Base-by-base conservation (phyloP, 257 asterid genomes). In the Plantago major region DNA sequence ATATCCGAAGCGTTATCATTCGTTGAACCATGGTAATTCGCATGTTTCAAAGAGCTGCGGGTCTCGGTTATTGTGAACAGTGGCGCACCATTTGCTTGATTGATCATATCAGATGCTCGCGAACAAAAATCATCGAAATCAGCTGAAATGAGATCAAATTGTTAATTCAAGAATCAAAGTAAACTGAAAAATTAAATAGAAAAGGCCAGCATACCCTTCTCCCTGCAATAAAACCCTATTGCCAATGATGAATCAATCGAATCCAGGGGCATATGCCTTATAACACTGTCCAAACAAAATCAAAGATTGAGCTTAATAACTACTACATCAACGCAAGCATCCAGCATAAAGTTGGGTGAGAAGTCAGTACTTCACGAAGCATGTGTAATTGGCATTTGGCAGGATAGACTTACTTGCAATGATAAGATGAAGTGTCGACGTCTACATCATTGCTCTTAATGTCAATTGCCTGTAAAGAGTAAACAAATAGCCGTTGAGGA, bases 231-330 rank as follows among this genome's bases (percentile, higher is more conserved):
- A 78, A 92, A 78, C 58, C 84, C 90, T n/a, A 83, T 80, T n/a
- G 90, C 90, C 79, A 75, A 72, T 55, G 99, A 93, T 63, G 99
- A 90, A 73, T 93, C 99, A 26, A 93, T 74, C 8, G 96, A 87
- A 44, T 87, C 95, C 63, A 93, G 77, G 17, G 95, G 87, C n/a
- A 89, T 73, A 55, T 82, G 79, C 63, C 90, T 78, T 67, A 87
- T 80, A 55, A 81, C 78, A 67, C 99, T 93, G 88, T 58, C 74
- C 19, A 42, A 63, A 52, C 19, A 26, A 16, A 53, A 22, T 52
- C 51, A n/a, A 47, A 19, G 45, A 66, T 72, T 57, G 59, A 55
- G 66, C 9, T 16, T 37, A 60, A 30, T 28, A 43, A 53, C 58
- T 18, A 46, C 42, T 9, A 46, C 16, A 68, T 15, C 26, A 22